Evolutionary conservation across 345 rosid species (phyloP).

Genomic region (Salix udensis): DNA sequence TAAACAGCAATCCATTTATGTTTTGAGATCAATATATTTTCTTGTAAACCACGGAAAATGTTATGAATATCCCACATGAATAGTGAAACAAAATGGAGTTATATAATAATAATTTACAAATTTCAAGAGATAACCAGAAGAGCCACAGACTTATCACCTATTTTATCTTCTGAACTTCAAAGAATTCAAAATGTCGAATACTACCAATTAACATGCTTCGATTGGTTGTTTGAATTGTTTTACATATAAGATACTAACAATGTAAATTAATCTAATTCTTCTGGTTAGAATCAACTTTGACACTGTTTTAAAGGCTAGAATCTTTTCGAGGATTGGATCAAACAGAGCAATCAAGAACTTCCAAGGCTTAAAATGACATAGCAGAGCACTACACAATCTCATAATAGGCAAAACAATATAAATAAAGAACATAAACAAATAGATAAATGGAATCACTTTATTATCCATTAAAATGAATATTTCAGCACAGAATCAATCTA

Average conservation of each 20-base stretch:
- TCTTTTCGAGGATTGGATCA: background rate
- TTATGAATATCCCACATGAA: background rate
- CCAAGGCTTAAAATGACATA: background rate
- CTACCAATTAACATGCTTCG: background rate
- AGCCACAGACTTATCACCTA: background rate
- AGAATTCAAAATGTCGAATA: background rate
- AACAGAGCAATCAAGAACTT: background rate
- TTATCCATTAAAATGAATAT: no score
- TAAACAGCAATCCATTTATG: background rate
- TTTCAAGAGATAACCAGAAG: background rate
- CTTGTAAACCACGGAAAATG: background rate
- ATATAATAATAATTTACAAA: background rate
- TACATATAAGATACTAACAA: background rate
- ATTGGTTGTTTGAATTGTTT: background rate
- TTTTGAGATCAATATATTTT: background rate
- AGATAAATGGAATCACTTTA: no score
- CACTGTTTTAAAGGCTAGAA: background rate
- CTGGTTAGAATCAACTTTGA: background rate
- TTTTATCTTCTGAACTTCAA: background rate
- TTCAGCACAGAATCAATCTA: no score
- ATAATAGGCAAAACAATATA: no score
- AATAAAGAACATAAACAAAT: no score
- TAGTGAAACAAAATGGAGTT: background rate
- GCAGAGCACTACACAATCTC: background rate
- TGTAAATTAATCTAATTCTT: background rate